Conservation (phyloP, 1,284 basidiomycete species). For the Microbotryum silenes-acaulis region DNA sequence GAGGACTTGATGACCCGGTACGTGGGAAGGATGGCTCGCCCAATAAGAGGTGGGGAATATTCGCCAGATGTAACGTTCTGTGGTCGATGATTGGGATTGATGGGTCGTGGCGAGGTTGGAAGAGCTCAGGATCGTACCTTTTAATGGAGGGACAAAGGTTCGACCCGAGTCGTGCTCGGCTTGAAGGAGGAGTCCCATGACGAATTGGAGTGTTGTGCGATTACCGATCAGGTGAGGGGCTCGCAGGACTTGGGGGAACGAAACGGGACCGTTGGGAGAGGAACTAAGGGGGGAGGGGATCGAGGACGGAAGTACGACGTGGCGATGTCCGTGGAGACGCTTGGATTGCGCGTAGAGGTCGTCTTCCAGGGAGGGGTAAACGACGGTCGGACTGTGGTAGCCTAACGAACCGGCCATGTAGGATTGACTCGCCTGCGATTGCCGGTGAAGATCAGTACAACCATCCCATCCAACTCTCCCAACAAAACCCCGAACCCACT, state of each 20-base stretch:
- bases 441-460: no score
- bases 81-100: neutral
- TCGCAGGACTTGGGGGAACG: slow-evolving; percentile 14
- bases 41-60: slow-evolving; percentile 17
- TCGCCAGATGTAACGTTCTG: slow-evolving; percentile 14
- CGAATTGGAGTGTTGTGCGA: neutral
- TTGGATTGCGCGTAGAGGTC: no score
- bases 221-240: slow-evolving; percentile 8
- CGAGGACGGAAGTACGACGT: no score
- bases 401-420: slow-evolving; percentile 23
- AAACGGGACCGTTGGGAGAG: neutral
- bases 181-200: slow-evolving; percentile 20
- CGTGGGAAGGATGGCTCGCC: neutral
- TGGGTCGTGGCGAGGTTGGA: neutral
- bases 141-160: slow-evolving; percentile 13
- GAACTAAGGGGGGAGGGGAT: neutral
- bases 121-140: neutral
- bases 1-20: neutral
- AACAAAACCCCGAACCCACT: no score
- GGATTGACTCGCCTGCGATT: slow-evolving; percentile 12
- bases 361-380: slow-evolving; percentile 1
- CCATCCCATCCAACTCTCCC: no score
- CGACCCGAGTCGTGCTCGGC: slow-evolving; percentile 10
- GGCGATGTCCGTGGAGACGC: no score
- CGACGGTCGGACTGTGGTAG: slow-evolving; percentile 10